These are phyloP conservation scores for Curvularia sp. DNA, from an alignment of 2,329 filamentous ascomycete species.

Conservation along the genomic window DNA sequence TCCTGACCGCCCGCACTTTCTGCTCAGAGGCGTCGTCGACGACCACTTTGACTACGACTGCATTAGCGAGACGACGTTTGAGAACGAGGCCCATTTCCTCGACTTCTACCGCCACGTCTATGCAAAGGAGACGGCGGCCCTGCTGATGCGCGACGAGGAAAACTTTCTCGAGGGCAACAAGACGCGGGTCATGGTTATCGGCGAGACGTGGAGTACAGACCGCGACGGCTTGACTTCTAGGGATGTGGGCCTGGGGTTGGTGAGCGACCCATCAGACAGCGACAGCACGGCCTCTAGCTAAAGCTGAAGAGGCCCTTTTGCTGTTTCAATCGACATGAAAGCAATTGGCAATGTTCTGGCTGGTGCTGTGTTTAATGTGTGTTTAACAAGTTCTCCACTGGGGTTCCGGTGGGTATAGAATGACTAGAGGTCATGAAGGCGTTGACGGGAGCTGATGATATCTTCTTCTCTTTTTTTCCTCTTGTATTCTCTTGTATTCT, in stretches of 20 bases:
- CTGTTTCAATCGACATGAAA: no score
- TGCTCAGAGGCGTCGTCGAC: conserved; percentile 33
- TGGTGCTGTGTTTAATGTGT: neutral
- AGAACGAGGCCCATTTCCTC: conserved; percentile 32
- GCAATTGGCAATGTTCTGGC: neutral
- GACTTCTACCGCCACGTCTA: conserved; percentile 38
- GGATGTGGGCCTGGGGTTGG: conserved; percentile 10
- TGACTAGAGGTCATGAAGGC: neutral
- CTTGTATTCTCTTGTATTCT: neutral
- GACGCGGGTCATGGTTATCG: conserved; percentile 36
- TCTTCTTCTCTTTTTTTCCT: no score
- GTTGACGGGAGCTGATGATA: no score
- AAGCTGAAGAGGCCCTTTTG: conserved; percentile 13
- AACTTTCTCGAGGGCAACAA: conserved; percentile 32
- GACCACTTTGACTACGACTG: conserved; percentile 39
- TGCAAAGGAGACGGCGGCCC: conserved; percentile 29
- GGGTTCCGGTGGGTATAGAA: neutral
- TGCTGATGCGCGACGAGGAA: conserved; percentile 35
- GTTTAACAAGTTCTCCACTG: neutral
- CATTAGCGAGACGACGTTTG: conserved; percentile 36
- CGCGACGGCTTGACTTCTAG: conserved; percentile 20
- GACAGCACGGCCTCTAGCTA: conserved; percentile 22
- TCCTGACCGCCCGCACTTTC: conserved; percentile 30
- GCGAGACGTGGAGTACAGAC: conserved; percentile 33
- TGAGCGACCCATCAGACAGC: conserved; percentile 23